These are phyloP conservation scores for Rosa hybrid DNA, from an alignment of 331 rosid species.

Conservation along the genomic window DNA sequence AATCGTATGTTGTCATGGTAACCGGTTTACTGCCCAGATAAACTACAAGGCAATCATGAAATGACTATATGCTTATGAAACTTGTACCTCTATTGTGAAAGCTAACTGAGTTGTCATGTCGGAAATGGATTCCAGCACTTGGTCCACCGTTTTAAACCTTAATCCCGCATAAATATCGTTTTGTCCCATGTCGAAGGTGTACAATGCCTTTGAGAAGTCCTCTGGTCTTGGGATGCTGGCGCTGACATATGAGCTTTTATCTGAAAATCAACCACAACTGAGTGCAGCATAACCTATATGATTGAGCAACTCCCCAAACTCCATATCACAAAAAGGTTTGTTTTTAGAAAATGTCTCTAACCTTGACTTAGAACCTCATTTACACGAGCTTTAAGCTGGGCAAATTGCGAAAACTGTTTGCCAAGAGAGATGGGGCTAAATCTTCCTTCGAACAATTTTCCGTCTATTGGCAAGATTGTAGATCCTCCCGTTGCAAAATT, in stretches of 20 bases:
- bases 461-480: slow-evolving; percentile 32
- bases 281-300: neutral
- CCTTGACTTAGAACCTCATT: slow-evolving; percentile 27
- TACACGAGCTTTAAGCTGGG: slow-evolving; percentile 33
- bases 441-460: slow-evolving; percentile 18
- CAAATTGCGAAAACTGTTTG: slow-evolving; percentile 38
- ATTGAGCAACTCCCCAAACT: neutral
- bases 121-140: slow-evolving; percentile 25
- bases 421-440: slow-evolving; percentile 38
- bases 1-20: neutral
- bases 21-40: neutral
- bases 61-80: neutral
- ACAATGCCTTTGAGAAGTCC: slow-evolving; percentile 37
- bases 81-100: slow-evolving; percentile 28
- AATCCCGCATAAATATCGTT: slow-evolving; percentile 37
- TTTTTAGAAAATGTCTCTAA: slow-evolving; percentile 11
- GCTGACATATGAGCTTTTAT: slow-evolving; percentile 2
- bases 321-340: no score
- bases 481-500: slow-evolving; percentile 37
- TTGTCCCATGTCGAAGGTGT: slow-evolving; percentile 45
- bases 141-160: slow-evolving; percentile 14
- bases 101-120: slow-evolving; percentile 17
- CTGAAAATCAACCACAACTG: slow-evolving; percentile 10
- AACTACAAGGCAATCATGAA: neutral
- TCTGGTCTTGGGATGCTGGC: slow-evolving; percentile 29